Conservation (phyloP, 306 rosid species). For the Corylus avellana region DNA sequence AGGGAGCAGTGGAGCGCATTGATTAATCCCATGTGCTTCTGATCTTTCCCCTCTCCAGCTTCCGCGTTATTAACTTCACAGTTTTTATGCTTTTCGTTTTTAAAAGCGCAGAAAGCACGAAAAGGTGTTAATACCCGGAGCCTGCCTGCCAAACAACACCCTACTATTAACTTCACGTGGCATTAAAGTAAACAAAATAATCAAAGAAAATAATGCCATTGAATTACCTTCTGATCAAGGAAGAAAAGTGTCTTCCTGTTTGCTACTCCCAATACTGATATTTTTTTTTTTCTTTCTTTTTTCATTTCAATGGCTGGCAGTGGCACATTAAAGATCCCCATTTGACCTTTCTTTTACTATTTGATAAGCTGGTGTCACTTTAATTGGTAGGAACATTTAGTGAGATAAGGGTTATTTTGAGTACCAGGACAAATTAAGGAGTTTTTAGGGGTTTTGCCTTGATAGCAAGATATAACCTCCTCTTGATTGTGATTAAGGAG, state of each 20-base stretch:
- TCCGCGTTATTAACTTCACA: slow-evolving; percentile 31
- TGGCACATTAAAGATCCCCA: not conserved
- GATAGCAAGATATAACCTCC: too few species aligned
- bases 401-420: not conserved
- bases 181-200: not conserved
- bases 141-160: slow-evolving; percentile 11
- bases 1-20: slow-evolving; percentile 43
- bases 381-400: not conserved
- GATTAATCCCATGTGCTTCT: slow-evolving; percentile 55
- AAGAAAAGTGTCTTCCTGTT: not conserved
- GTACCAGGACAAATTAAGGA: too few species aligned
- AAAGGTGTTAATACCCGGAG: slow-evolving; percentile 35
- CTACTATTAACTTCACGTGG: not conserved
- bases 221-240: not conserved
- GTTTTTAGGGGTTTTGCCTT: too few species aligned
- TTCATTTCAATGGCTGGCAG: not conserved
- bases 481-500: too few species aligned
- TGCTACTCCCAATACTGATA: slow-evolving; percentile 15
- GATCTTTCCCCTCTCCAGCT: slow-evolving; percentile 29
- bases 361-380: not conserved
- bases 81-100: not conserved
- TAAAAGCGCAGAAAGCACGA: slow-evolving; percentile 2
- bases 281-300: not conserved
- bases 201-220: not conserved
- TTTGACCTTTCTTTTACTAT: slow-evolving; percentile 10